Evolutionary conservation across 192 early-diverging fungal species (phyloP).

Genomic region (Allomyces javanicus): DNA sequence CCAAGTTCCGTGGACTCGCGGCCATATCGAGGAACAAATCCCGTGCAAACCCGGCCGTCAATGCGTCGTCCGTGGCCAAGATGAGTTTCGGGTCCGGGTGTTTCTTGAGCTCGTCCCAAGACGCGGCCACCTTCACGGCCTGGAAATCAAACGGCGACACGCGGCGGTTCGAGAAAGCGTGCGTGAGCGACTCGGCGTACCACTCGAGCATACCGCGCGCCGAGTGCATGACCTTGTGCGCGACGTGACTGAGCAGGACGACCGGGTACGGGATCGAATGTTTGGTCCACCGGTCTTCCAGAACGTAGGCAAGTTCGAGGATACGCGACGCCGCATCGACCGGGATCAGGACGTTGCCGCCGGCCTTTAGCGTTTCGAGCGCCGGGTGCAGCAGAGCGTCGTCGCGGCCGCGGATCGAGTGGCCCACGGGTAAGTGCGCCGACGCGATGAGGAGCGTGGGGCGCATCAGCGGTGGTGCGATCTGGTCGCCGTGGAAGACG

Average conservation of each 20-base stretch:
- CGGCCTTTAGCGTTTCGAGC: constrained; percentile 31
- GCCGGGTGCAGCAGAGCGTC: constrained; percentile 28
- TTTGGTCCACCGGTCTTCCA: constrained; percentile 70
- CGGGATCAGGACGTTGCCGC: constrained; percentile 71
- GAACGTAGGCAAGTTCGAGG: constrained; percentile 69
- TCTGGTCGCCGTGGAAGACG: constrained; percentile 12
- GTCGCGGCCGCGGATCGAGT: constrained; percentile 36
- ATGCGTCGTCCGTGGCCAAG: constrained; percentile 53
- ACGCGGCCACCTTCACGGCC: constrained; percentile 45
- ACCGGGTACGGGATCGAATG: constrained; percentile 41
- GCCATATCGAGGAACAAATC: constrained; percentile 63
- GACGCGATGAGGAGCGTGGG: constrained; percentile 91
- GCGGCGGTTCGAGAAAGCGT: constrained; percentile 45
- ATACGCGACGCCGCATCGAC: constrained; percentile 73
- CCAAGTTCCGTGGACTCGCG: constrained; percentile 22
- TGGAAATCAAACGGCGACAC: constrained; percentile 82
- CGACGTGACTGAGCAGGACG: constrained; percentile 56
- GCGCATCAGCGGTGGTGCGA: constrained; percentile 40
- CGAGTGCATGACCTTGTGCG: constrained; percentile 52
- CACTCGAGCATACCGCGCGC: constrained; percentile 87
- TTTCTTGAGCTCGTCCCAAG: constrained; percentile 43
- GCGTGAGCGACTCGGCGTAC: constrained; percentile 71
- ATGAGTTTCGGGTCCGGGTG: constrained; percentile 62
- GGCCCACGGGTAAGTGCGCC: constrained; percentile 44
- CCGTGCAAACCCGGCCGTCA: constrained; percentile 64